Evolutionary conservation across 1,284 basidiomycete genomes (phyloP), one percentile per base, ranked within the genome.

Genomic region (Pascua sp.): DNA sequence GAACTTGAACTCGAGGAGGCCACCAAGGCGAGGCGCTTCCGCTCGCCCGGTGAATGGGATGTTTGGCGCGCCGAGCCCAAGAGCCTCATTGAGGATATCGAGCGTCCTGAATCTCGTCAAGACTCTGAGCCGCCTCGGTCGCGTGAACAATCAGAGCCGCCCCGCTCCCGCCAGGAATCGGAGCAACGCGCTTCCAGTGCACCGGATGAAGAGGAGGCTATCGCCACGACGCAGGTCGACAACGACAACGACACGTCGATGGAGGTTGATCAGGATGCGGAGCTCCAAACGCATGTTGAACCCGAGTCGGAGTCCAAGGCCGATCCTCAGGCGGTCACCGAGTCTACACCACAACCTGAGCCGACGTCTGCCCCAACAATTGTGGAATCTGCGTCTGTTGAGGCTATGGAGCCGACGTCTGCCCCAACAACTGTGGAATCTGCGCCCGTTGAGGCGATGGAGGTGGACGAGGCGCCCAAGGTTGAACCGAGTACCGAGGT

Each of bases 1-100:
- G 75, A 75, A 51, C 49, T 72, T 32, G 70, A 74, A 50, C 51
- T 60, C 46, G 68, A 73, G 47, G 64, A 66, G 15, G 67, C 67
- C 56, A 68, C 73, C 42, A 59, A 66, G 51, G 57, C 57, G 7
- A 46, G 46, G 15, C 58, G 56, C 15, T 63, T 54, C 53, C 54
- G 55, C 37, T 49, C 55, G 13, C 52, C 60, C 5, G 54, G 55
- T n/a, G 60, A 62, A 39, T 62, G 60, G 62, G 62, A 60, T 16
- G 40, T 60, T 8, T 60, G 62, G 62, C 62, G 58, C 17, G 49
- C 55, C 10, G 55, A 56, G 16, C 52, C 53, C 11, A 45, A 56
- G 38, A 51, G 49, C 51, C 15, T 39, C 24, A 40, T 38, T 13
- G 47, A 58, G 10, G 46, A 38, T 15, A 43, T 32, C 24, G 24